These are phyloP conservation scores for Bruguiera gymnorhiza DNA, from an alignment of 345 rosid genomes.

Conservation along the genomic window DNA sequence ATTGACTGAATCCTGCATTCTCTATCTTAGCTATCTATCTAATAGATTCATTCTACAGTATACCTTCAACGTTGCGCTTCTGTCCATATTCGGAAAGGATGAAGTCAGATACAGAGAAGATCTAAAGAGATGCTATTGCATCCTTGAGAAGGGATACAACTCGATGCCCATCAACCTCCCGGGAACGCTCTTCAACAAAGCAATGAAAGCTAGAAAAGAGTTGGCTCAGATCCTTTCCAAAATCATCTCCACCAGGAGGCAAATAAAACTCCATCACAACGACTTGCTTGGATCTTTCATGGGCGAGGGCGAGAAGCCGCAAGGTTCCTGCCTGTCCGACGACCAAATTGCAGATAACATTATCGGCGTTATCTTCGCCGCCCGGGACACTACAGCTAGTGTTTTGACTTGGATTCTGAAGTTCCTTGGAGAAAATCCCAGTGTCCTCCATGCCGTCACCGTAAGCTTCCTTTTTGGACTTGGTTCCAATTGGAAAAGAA, in stretches of 20 bases:
- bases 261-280: conserved; percentile 32
- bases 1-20: no score
- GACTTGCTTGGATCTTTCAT: conserved; percentile 80
- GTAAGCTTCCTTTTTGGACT: conserved; percentile 36
- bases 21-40: neutral
- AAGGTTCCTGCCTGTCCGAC: conserved; percentile 35
- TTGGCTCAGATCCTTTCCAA: conserved; percentile 63
- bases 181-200: conserved; percentile 79
- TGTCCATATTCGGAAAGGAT: conserved; percentile 77
- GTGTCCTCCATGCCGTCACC: conserved; percentile 66
- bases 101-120: conserved; percentile 63
- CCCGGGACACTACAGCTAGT: conserved; percentile 88
- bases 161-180: conserved; percentile 95
- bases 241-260: conserved; percentile 53
- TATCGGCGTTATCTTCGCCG: conserved; percentile 85
- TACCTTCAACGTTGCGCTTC: conserved; percentile 76
- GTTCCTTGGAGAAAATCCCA: conserved; percentile 66
- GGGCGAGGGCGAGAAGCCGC: conserved; percentile 21
- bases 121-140: conserved; percentile 76
- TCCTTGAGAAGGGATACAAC: conserved; percentile 91
- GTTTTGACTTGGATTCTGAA: conserved; percentile 81
- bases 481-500: neutral
- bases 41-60: conserved; percentile 40
- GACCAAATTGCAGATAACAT: conserved; percentile 86
- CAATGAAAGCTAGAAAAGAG: conserved; percentile 87